Percentiles rank a stretch among this genome's conserved stretches.
phyloP scores from a whole-genome alignment of 148 eudicot species.

The Camellia sinensis region DNA sequence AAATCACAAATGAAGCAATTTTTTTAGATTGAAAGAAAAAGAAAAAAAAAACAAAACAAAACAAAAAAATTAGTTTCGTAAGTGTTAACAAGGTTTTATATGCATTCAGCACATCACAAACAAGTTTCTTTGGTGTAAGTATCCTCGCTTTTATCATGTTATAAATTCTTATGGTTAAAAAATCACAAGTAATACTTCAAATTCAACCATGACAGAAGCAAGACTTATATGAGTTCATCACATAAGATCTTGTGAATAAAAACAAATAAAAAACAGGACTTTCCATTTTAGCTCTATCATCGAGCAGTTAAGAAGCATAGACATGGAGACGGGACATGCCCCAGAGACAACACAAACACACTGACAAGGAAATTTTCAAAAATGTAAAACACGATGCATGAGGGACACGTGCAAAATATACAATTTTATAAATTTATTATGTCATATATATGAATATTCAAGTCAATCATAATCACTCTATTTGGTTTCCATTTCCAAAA shows the following conservation, averaged over 20 bases:
- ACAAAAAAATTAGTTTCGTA: neutral
- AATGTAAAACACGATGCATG: no score
- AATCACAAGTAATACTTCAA: neutral
- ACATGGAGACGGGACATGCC: no score
- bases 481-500: no score
- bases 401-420: no score
- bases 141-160: neutral
- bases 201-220: neutral
- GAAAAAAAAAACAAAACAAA: neutral
- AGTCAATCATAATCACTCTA: no score
- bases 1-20: neutral
- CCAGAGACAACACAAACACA: no score
- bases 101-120: neutral
- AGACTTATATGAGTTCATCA: neutral
- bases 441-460: no score
- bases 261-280: neutral
- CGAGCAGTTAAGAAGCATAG: no score
- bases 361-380: no score
- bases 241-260: neutral
- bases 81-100: neutral
- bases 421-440: no score
- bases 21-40: neutral
- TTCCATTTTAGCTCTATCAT: neutral
- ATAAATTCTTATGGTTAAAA: neutral
- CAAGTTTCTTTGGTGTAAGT: neutral